phyloP scores from a whole-genome alignment of 179 eudicot genomes.

The Gypsophila paniculata region DNA sequence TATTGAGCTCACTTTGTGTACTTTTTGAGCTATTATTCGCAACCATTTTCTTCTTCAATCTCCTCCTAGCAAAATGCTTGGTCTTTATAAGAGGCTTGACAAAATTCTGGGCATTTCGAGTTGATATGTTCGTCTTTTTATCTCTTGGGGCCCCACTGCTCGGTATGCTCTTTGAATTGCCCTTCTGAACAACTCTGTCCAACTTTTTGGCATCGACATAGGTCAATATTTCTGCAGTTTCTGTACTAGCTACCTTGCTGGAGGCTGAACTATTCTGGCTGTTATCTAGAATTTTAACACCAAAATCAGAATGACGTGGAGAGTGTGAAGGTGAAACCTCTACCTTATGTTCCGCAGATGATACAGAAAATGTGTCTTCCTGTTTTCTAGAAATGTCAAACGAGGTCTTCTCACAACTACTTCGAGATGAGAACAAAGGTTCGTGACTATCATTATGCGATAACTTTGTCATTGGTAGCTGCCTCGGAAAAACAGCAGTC shows the following conservation, averaged over 20 bases:
- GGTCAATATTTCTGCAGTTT: slow-evolving; percentile 36
- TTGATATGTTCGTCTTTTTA: slow-evolving; percentile 43
- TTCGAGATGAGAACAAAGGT: slow-evolving; percentile 26
- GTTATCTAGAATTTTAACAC: slow-evolving; percentile 17
- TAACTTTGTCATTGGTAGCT: slow-evolving; percentile 23
- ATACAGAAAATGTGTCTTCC: slow-evolving; percentile 21
- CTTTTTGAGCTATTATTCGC: slow-evolving; percentile 29
- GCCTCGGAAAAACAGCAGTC: slow-evolving; percentile 6
- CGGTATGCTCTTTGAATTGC: slow-evolving; percentile 36
- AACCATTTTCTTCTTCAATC: slow-evolving; percentile 41
- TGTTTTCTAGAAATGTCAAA: slow-evolving; percentile 26
- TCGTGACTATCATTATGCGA: slow-evolving; percentile 29
- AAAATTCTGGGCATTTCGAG: slow-evolving; percentile 40
- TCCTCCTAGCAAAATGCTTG: slow-evolving; percentile 51
- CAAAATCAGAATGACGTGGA: slow-evolving; percentile 22
- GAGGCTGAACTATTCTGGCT: slow-evolving; percentile 24
- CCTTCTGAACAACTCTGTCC: slow-evolving; percentile 33
- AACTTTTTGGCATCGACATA: slow-evolving; percentile 32
- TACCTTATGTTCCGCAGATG: slow-evolving; percentile 23
- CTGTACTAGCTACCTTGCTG: slow-evolving; percentile 32
- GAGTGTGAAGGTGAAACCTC: slow-evolving; percentile 21
- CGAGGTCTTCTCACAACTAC: slow-evolving; percentile 21
- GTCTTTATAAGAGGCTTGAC: slow-evolving; percentile 58
- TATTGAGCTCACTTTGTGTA: slow-evolving; percentile 32
- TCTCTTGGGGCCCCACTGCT: slow-evolving; percentile 37